A percentile compares a stretch with the other conserved stretches of the same genome.
Conservation (phyloP, 306 rosid species). For the Lupinus albus region DNA sequence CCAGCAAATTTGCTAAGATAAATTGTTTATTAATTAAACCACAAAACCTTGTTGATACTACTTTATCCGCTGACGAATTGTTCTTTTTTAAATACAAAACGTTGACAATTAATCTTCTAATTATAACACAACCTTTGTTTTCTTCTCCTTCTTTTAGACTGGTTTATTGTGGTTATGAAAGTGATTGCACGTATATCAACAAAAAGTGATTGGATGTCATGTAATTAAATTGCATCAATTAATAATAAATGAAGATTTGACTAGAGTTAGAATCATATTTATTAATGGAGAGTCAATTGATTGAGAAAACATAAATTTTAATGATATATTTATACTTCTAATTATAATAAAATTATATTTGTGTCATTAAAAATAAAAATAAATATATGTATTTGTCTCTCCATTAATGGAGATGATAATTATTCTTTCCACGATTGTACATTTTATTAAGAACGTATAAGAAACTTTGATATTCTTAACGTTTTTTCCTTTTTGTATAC, state of each 20-base stretch:
- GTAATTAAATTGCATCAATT: conserved; percentile 9
- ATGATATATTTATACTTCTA: no score
- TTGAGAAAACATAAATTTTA: no score
- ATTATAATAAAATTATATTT: no score
- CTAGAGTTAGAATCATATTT: no score
- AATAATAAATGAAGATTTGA: not conserved
- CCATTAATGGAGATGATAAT: no score
- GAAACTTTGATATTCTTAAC: no score
- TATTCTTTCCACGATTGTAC: no score
- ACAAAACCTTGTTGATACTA: conserved; percentile 21
- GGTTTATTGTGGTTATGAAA: not conserved
- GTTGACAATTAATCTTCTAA: conserved; percentile 20
- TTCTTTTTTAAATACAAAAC: not conserved
- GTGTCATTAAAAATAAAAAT: no score
- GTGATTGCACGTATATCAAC: not conserved
- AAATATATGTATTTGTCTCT: no score
- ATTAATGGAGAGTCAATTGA: no score
- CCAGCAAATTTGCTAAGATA: conserved; percentile 17
- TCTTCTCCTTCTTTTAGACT: not conserved
- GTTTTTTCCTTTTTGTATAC: no score
- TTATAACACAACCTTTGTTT: not conserved
- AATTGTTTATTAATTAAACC: not conserved
- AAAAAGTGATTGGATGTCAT: conserved; percentile 6
- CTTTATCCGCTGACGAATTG: conserved; percentile 13
- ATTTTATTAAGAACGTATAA: not conserved